Evolutionary conservation across 345 rosid species (phyloP).

Genomic region (Populus nigra): DNA sequence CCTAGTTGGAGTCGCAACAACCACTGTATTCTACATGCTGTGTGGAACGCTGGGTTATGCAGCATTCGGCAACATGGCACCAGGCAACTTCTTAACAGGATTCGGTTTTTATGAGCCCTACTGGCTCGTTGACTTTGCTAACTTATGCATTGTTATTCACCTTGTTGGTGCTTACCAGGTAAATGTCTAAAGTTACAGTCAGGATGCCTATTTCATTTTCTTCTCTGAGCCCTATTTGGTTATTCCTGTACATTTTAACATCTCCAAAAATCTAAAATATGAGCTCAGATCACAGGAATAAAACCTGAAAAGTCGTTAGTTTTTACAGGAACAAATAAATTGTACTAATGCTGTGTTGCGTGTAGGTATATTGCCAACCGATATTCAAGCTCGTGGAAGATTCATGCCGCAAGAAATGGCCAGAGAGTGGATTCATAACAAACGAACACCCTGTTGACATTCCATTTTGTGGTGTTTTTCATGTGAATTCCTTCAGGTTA

Average conservation of each 20-base stretch:
- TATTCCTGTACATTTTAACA: no score
- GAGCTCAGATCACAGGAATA: no score
- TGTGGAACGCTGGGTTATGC: constrained; percentile 17
- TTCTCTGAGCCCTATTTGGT: no score
- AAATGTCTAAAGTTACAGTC: not conserved
- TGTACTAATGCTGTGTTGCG: not conserved
- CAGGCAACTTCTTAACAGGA: constrained; percentile 15
- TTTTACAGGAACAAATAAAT: not conserved
- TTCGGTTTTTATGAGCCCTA: constrained; percentile 18
- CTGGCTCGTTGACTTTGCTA: constrained; percentile 19
- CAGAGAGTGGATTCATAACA: constrained; percentile 9
- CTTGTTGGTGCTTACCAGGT: constrained; percentile 21
- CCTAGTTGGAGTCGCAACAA: not conserved
- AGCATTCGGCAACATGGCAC: constrained; percentile 10
- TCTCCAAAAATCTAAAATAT: no score
- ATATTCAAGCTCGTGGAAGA: constrained; percentile 12
- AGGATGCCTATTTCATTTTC: not conserved
- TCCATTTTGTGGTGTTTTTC: not conserved
- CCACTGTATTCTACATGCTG: constrained; percentile 2
- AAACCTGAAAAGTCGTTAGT: no score
- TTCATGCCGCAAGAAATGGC: not conserved
- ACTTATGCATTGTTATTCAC: constrained; percentile 2
- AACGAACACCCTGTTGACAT: not conserved
- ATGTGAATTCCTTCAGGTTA: constrained; percentile 3
- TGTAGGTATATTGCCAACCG: constrained; percentile 15